Percentiles rank a stretch among this genome's conserved stretches.
These are phyloP conservation scores for Endothia cerciana DNA, from an alignment of 2,329 filamentous ascomycete genomes.

Conservation along the genomic window DNA sequence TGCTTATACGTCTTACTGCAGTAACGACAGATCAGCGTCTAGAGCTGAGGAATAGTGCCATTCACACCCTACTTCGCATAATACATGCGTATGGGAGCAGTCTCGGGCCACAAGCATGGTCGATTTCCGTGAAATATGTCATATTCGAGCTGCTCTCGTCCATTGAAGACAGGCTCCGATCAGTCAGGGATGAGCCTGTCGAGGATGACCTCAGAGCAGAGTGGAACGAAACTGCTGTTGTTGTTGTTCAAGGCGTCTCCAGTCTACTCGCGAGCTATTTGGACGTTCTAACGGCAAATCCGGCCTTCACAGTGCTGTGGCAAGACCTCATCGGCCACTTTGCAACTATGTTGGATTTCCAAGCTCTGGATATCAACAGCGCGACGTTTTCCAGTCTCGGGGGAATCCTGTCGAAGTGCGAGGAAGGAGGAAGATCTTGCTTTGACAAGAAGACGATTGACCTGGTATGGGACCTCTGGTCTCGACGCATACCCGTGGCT, in stretches of 20 bases:
- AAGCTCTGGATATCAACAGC: slow-evolving; percentile 71
- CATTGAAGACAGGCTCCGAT: slow-evolving; percentile 62
- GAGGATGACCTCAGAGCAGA: slow-evolving; percentile 54
- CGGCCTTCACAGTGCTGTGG: slow-evolving; percentile 76
- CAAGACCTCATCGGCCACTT: slow-evolving; percentile 72
- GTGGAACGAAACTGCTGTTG: slow-evolving; percentile 76
- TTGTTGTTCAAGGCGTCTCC: slow-evolving; percentile 74
- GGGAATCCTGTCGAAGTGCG: slow-evolving; percentile 61
- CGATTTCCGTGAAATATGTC: slow-evolving; percentile 78
- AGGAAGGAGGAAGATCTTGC: slow-evolving; percentile 45
- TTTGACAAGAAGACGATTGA: slow-evolving; percentile 59
- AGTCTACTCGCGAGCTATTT: slow-evolving; percentile 77
- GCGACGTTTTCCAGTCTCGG: slow-evolving; percentile 70
- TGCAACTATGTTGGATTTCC: slow-evolving; percentile 63
- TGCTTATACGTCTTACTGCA: slow-evolving; percentile 71
- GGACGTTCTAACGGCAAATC: slow-evolving; percentile 67
- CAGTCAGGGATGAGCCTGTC: slow-evolving; percentile 41
- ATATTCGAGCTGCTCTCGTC: slow-evolving; percentile 77
- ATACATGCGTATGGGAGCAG: slow-evolving; percentile 89
- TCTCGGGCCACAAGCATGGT: slow-evolving; percentile 78
- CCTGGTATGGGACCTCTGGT: slow-evolving; percentile 72
- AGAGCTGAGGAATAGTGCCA: slow-evolving; percentile 82
- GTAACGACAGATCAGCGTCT: slow-evolving; percentile 73
- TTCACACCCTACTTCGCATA: slow-evolving; percentile 88
- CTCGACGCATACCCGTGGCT: slow-evolving; percentile 62